phyloP scores from a whole-genome alignment of 2,329 filamentous ascomycete species.

The Cordyceps javanica region DNA sequence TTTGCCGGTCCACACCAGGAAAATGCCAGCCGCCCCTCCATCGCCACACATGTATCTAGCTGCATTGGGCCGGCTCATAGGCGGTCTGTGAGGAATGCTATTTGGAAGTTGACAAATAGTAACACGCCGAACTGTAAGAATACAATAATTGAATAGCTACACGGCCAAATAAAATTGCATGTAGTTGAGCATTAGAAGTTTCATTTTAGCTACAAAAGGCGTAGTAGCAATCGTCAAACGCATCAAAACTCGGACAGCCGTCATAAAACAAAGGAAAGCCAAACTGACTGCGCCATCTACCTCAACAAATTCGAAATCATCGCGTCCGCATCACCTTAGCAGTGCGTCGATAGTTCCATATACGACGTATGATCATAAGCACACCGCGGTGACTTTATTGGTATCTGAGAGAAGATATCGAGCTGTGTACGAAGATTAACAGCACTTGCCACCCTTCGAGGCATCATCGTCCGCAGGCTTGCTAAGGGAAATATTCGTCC shows the following conservation, averaged over 20 bases:
- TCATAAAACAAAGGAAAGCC: conserved; percentile 34
- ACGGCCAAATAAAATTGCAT: not conserved
- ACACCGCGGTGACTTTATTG: not conserved
- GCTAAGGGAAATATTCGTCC: conserved; percentile 80
- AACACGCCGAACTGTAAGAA: not conserved
- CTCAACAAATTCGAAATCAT: conserved; percentile 31
- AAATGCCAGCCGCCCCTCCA: not conserved
- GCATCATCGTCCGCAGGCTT: conserved; percentile 72
- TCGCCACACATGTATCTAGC: not conserved
- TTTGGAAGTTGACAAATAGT: not conserved
- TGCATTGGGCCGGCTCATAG: not conserved
- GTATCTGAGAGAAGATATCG: conserved; percentile 8
- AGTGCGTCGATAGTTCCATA: not conserved
- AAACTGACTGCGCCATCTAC: conserved; percentile 35
- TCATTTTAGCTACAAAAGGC: conserved; percentile 32
- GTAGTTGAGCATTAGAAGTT: conserved; percentile 22
- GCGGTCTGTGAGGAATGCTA: not conserved
- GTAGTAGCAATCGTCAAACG: conserved; percentile 32
- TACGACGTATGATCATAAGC: conserved; percentile 13
- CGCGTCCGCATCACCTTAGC: conserved; percentile 25
- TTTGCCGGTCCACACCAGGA: not conserved
- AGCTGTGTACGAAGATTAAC: conserved; percentile 41
- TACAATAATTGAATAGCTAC: not conserved
- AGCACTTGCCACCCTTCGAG: conserved; percentile 76
- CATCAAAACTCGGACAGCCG: conserved; percentile 30